Evolutionary conservation across 805 yeast species (phyloP), one percentile per base, ranked within the genome.

Genomic region (Candida taoyuanica): DNA sequence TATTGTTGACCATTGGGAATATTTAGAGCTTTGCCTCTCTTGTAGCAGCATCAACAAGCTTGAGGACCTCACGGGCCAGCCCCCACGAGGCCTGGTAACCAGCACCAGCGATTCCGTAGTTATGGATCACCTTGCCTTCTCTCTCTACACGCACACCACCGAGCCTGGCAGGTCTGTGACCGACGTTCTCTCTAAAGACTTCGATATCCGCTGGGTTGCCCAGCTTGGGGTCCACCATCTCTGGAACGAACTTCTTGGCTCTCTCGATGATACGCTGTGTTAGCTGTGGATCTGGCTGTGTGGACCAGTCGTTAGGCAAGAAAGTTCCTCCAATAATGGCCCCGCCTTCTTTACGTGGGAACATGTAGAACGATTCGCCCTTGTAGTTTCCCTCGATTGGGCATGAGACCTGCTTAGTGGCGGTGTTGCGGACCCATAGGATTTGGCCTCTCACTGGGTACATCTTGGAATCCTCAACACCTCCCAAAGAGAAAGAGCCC

Each of bases 261-360:
- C 59, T 47, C 18, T 38, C 49, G 7, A 53, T 21, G 29, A 78
- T 71, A 34, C 85, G 61, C 36, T 67, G 49, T 1, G 74, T 66
- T 36, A 78, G 60, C 13, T 55, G 71, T 3, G 55, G 50, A 46
- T 77, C 79, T 29, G 63, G 61, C 3, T 47, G 50, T 0, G 55
- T 43, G 6, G 58, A 51, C 59, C 63, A 64, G 20, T 62, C 53
- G 29, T 58, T 49, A 12, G 51, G 44, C 11, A 46, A 34, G 37
- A 55, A 55, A 13, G 63, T 49, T 9, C 87, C 88, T 3, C 87
- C 88, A 40, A 81, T 68, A 28, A 81, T 74, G 24, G 75, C 65
- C 31, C 84, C 85, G n/a, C 87, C 86, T 59, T 81, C 87, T 43
- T 73, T 74, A 39, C 87, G 60, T n/a, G 87, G 87, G 67, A 81